A percentile compares a stretch with the other conserved stretches of the same genome.
Conservation (phyloP, 2,329 filamentous ascomycete species). For the Talaromyces amestolkiae region DNA sequence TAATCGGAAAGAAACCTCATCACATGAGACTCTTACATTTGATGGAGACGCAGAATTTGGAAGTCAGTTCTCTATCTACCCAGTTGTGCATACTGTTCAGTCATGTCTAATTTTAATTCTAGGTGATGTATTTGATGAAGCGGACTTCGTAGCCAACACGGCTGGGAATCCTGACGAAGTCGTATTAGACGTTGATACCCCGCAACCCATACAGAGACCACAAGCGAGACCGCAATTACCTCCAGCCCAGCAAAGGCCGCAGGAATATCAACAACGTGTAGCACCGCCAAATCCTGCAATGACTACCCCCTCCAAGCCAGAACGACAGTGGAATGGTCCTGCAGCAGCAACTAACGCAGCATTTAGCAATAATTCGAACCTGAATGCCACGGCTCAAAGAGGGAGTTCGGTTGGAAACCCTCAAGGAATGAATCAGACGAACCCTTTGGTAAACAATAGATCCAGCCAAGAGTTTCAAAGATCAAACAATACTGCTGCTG, state of each 20-base stretch:
- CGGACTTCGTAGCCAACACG: conserved; percentile 68
- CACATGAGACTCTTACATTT: conserved; percentile 29
- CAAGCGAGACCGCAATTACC: conserved; percentile 18
- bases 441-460: conserved; percentile 8
- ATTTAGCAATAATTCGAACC: conserved; percentile 12
- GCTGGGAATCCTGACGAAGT: conserved; percentile 75
- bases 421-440: conserved; percentile 7
- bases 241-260: conserved; percentile 25
- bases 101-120: conserved; percentile 4
- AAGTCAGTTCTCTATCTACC: conserved; percentile 31
- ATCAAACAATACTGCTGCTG: neutral
- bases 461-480: conserved; percentile 17
- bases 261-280: conserved; percentile 22
- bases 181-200: conserved; percentile 48
- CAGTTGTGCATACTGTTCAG: neutral
- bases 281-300: conserved; percentile 26
- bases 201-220: conserved; percentile 28
- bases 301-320: conserved; percentile 42
- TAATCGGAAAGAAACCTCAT: conserved; percentile 31
- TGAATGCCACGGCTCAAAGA: neutral
- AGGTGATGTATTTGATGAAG: conserved; percentile 69
- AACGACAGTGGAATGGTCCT: conserved; percentile 28
- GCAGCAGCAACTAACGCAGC: conserved; percentile 24
- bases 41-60: conserved; percentile 45
- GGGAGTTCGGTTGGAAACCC: conserved; percentile 3